These are phyloP conservation scores for Quercus engelmannii DNA, from an alignment of 306 rosid species.

Conservation along the genomic window DNA sequence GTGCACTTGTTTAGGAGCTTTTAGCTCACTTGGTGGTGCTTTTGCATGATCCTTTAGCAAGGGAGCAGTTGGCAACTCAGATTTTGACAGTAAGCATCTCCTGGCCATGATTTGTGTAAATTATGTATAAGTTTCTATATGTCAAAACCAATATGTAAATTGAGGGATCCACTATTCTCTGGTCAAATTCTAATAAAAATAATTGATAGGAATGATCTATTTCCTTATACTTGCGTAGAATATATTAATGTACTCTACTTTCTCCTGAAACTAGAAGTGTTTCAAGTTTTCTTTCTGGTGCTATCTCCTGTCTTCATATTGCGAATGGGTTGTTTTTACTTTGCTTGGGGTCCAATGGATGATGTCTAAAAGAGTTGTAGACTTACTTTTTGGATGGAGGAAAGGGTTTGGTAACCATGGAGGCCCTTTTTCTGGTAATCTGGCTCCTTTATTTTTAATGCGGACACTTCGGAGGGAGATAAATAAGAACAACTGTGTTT, in stretches of 20 bases:
- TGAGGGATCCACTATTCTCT: neutral
- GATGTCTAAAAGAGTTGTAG: too few species aligned
- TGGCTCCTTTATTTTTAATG: too few species aligned
- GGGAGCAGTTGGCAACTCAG: slow-evolving; percentile 86
- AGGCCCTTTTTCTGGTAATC: too few species aligned
- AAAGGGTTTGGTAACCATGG: too few species aligned
- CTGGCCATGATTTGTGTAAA: neutral
- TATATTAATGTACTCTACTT: slow-evolving; percentile 7
- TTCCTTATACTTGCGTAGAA: neutral
- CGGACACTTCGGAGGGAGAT: too few species aligned
- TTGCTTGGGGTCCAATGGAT: neutral
- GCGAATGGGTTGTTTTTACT: neutral
- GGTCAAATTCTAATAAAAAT: neutral
- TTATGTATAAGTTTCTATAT: neutral
- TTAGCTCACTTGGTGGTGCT: slow-evolving; percentile 89
- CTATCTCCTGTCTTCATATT: slow-evolving; percentile 5
- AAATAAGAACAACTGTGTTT: too few species aligned
- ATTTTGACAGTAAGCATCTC: slow-evolving; percentile 68
- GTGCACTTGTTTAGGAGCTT: slow-evolving; percentile 61
- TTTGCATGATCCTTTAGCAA: slow-evolving; percentile 90
- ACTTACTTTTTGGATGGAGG: too few species aligned
- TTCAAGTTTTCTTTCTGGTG: neutral
- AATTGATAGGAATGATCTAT: neutral
- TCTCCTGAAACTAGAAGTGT: slow-evolving; percentile 4
- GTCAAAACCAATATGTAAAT: neutral